A percentile compares a stretch with the other conserved stretches of the same genome.
These are phyloP conservation scores for Diospyros lotus DNA, from an alignment of 148 eudicot species.

Conservation along the genomic window DNA sequence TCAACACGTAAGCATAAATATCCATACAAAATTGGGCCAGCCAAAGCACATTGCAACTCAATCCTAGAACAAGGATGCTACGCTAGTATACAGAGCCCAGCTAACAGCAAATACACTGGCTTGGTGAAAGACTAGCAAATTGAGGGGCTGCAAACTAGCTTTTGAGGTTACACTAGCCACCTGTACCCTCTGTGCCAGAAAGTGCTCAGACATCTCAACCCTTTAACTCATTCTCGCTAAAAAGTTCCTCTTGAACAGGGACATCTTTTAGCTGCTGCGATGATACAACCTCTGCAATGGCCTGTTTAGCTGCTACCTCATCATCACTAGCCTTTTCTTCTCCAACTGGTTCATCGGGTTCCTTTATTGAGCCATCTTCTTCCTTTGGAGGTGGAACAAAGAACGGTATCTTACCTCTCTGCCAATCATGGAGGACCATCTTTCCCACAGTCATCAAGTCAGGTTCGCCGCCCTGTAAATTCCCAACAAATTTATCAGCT, in stretches of 20 bases:
- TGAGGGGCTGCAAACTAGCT: too few species aligned
- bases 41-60: too few species aligned
- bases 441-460: slow-evolving; percentile 82
- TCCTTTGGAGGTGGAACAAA: slow-evolving; percentile 73
- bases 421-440: slow-evolving; percentile 92
- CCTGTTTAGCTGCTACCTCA: slow-evolving; percentile 54
- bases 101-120: too few species aligned
- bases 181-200: slow-evolving; percentile 11
- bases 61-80: too few species aligned
- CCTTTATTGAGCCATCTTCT: slow-evolving; percentile 31
- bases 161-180: background rate
- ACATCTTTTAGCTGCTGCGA: slow-evolving; percentile 65
- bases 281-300: slow-evolving; percentile 63
- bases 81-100: too few species aligned
- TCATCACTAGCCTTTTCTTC: slow-evolving; percentile 32
- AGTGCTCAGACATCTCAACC: slow-evolving; percentile 37
- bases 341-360: slow-evolving; percentile 18
- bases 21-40: too few species aligned
- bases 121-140: too few species aligned
- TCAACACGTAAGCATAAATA: too few species aligned
- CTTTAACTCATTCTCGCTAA: slow-evolving; percentile 53
- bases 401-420: slow-evolving; percentile 92
- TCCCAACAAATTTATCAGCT: background rate
- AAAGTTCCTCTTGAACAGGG: slow-evolving; percentile 72
- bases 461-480: slow-evolving; percentile 81